Conservation (phyloP, 208 protist genomes). For the Trypanosoma cruzi region DNA sequence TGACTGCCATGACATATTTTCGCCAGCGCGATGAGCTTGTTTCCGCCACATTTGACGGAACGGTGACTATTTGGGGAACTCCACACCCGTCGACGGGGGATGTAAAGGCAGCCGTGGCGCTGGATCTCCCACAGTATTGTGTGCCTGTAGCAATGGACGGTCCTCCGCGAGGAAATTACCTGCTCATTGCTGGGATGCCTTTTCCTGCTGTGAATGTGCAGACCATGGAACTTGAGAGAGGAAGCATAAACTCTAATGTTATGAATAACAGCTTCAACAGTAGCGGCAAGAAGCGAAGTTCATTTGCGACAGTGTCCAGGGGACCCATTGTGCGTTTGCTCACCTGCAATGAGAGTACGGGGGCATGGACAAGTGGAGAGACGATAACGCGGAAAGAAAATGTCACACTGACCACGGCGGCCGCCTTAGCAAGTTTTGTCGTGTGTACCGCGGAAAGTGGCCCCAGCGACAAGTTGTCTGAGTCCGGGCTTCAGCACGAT, state of each 20-base stretch:
- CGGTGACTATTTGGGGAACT: conserved; percentile 65
- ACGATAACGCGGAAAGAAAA: conserved; percentile 51
- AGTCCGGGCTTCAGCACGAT: conserved; percentile 39
- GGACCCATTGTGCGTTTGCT: conserved; percentile 50
- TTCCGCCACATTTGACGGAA: conserved; percentile 62
- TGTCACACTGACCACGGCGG: conserved; percentile 59
- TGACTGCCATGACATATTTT: conserved; percentile 75
- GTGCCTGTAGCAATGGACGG: conserved; percentile 62
- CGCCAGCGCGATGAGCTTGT: conserved; percentile 73
- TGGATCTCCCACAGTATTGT: conserved; percentile 52
- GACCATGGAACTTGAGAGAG: conserved; percentile 22
- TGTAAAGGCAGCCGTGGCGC: conserved; percentile 11
- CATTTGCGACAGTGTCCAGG: conserved; percentile 1
- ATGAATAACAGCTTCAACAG: not conserved
- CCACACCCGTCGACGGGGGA: conserved; percentile 35
- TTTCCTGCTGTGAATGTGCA: conserved; percentile 35
- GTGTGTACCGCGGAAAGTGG: conserved; percentile 63
- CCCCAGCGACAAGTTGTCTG: conserved; percentile 7
- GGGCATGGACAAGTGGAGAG: conserved; percentile 61
- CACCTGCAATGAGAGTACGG: conserved; percentile 54
- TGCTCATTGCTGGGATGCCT: conserved; percentile 59
- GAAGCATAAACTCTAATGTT: conserved; percentile 8
- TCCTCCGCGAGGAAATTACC: conserved; percentile 55
- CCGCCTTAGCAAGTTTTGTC: conserved; percentile 56
- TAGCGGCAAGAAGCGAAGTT: conserved; percentile 10